Evolutionary conservation across 2,329 filamentous ascomycete species (phyloP).

Genomic region (Tolypocladium cylindrosporum): DNA sequence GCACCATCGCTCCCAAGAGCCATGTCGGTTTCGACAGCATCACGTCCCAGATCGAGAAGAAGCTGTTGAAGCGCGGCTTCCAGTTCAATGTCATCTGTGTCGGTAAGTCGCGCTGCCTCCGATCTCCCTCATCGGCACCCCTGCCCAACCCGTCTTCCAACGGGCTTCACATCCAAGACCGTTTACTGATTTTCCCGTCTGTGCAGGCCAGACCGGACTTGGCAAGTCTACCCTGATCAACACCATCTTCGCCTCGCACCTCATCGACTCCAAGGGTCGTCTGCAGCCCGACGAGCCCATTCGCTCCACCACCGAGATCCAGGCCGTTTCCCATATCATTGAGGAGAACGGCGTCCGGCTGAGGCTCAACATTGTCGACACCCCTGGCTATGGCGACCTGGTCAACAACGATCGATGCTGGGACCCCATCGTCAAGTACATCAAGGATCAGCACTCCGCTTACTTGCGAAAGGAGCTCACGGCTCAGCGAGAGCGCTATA

Average conservation of each 20-base stretch:
- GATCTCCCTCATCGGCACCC: not conserved
- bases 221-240: conserved; percentile 99
- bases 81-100: conserved; percentile 99
- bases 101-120: conserved; percentile 52
- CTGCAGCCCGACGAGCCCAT: conserved; percentile 86
- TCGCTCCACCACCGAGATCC: conserved; percentile 94
- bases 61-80: conserved; percentile 98
- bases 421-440: conserved; percentile 99
- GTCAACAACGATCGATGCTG: conserved; percentile 99
- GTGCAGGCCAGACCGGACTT: conserved; percentile 86
- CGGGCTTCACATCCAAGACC: not conserved
- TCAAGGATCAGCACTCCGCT: conserved; percentile 99
- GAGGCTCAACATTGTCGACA: conserved; percentile 97
- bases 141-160: not conserved
- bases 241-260: conserved; percentile 98
- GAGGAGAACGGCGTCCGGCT: conserved; percentile 98
- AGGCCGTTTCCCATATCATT: conserved; percentile 95
- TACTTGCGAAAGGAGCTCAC: conserved; percentile 99
- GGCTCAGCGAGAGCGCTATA: conserved; percentile 96
- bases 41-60: conserved; percentile 98
- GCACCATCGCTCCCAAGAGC: conserved; percentile 80
- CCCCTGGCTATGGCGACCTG: conserved; percentile 93
- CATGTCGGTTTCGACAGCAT: conserved; percentile 99
- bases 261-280: conserved; percentile 98
- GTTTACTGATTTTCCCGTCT: conserved; percentile 7